These are phyloP conservation scores for Tetrapisispora phaffii DNA, from an alignment of 805 yeast species.

Conservation along the genomic window DNA sequence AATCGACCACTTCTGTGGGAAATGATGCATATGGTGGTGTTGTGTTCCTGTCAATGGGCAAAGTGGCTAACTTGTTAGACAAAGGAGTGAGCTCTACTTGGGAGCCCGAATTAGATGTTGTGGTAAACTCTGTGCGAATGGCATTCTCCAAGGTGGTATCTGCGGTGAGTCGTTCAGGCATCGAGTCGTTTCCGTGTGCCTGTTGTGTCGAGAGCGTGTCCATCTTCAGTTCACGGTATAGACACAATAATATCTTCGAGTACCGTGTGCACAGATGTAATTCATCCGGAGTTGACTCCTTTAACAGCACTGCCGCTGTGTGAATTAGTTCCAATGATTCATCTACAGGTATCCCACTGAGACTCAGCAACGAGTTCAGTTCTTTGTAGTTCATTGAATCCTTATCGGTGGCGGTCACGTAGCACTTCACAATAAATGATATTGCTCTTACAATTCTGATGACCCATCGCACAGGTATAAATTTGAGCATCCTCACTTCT, in stretches of 20 bases:
- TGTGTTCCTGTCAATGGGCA: not conserved
- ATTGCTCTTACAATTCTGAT: conserved; percentile 78
- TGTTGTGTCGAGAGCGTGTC: conserved; percentile 19
- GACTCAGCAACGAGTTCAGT: conserved; percentile 41
- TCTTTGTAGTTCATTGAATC: conserved; percentile 28
- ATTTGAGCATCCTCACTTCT: conserved; percentile 49
- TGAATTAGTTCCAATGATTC: conserved; percentile 61
- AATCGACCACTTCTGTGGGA: conserved; percentile 34
- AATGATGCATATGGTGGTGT: conserved; percentile 3
- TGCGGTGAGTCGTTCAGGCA: not conserved
- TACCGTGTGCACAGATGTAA: conserved; percentile 74
- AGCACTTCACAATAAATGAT: conserved; percentile 82
- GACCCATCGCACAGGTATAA: conserved; percentile 90
- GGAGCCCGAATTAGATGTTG: not conserved
- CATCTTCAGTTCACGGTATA: conserved; percentile 64
- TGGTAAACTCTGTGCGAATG: not conserved
- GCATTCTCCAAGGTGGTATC: not conserved
- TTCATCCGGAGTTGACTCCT: conserved; percentile 85
- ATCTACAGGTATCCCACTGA: conserved; percentile 59
- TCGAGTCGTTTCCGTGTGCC: not conserved
- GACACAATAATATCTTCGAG: conserved; percentile 63
- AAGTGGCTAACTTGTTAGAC: not conserved
- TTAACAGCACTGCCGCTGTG: conserved; percentile 58
- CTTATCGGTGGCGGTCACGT: conserved; percentile 46
- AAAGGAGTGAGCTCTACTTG: not conserved